Evolutionary conservation across 768 basidiomycete genomes (phyloP), one percentile per base, ranked within the genome.

Genomic region (Baorangia bicolor): DNA sequence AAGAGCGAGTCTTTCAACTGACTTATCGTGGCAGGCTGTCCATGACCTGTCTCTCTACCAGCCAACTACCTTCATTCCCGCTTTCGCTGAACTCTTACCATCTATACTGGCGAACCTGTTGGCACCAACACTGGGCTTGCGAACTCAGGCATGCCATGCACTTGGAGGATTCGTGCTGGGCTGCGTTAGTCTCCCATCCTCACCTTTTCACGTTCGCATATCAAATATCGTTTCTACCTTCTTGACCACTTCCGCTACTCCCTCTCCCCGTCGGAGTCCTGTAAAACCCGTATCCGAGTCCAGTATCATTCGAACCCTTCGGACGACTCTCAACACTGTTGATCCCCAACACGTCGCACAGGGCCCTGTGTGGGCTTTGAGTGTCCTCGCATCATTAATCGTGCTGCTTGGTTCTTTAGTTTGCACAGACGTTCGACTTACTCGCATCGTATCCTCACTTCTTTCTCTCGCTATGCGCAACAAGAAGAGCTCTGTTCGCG

Each of bases 321-420:
- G 87, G 27, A 82, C 82, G 1, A 87, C 86, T 1, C 72, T 92
- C 43, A 70, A 70, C 16, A 75, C 79, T 1, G 68, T 74, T 4
- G 84, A 87, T 7, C 85, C 85, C 2, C 67, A 71, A 7, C 80
- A 86, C 57, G 80, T 80, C 9, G 87, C 88, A 1, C 86, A 90
- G 63, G 88, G 89, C 1, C 89, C 91, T 10, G 84, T 87, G 1
- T 92, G 91, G 91, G 85, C 81, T 5, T 74, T 90, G 50, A 81
- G 80, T 56, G 85, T 90, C 31, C 72, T 91, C 2, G 83, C 86
- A 0, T 77, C 78, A 56, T 72, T 92, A 49, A 76, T 89, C 43
- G 82, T 86, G 37, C 73, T 92, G n/a, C 75, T 89, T 3, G 82
- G 87, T 1, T 78, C 85, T 3, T 72, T 73, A 4, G 71, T 87